phyloP scores from a whole-genome alignment of 2,329 filamentous ascomycete genomes.

The Exophiala dermatitidis region DNA sequence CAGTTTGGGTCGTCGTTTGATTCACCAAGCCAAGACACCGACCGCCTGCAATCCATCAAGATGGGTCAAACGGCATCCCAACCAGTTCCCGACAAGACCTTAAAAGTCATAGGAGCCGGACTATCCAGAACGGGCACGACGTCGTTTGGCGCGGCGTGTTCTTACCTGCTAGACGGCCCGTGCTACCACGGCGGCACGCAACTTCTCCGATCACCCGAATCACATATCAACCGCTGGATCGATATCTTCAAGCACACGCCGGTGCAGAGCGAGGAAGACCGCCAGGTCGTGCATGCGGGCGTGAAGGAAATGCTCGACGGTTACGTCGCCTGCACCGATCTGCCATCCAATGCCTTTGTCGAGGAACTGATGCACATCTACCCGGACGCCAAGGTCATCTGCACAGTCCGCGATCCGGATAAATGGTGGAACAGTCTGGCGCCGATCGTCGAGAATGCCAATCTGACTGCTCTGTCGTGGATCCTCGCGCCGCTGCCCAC shows the following conservation, averaged over 20 bases:
- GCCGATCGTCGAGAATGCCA: slow-evolving; percentile 26
- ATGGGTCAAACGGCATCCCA: slow-evolving; percentile 26
- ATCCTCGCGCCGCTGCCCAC: slow-evolving; percentile 23
- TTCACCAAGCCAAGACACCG: too few relatives aligned
- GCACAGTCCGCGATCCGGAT: slow-evolving; percentile 37
- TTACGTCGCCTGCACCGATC: slow-evolving; percentile 44
- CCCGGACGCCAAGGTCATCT: slow-evolving; percentile 45
- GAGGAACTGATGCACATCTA: slow-evolving; percentile 44
- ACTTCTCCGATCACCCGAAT: slow-evolving; percentile 25
- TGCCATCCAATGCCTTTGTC: slow-evolving; percentile 38
- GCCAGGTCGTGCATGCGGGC: slow-evolving; percentile 28
- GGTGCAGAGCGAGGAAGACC: slow-evolving; percentile 27
- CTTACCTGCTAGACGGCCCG: slow-evolving; percentile 43
- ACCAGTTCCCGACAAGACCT: slow-evolving; percentile 16
- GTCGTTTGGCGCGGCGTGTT: slow-evolving; percentile 44
- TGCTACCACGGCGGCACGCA: slow-evolving; percentile 46
- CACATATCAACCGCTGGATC: slow-evolving; percentile 29
- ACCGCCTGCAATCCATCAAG: background rate
- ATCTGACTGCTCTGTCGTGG: slow-evolving; percentile 24
- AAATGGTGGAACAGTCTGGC: slow-evolving; percentile 36
- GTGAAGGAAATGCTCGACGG: slow-evolving; percentile 36
- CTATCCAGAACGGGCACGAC: slow-evolving; percentile 44
- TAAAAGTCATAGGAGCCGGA: slow-evolving; percentile 25
- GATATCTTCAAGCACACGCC: slow-evolving; percentile 25
- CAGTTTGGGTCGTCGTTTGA: too few relatives aligned